Base-by-base conservation (phyloP, 257 asterid genomes). In the Petunia secreta region DNA sequence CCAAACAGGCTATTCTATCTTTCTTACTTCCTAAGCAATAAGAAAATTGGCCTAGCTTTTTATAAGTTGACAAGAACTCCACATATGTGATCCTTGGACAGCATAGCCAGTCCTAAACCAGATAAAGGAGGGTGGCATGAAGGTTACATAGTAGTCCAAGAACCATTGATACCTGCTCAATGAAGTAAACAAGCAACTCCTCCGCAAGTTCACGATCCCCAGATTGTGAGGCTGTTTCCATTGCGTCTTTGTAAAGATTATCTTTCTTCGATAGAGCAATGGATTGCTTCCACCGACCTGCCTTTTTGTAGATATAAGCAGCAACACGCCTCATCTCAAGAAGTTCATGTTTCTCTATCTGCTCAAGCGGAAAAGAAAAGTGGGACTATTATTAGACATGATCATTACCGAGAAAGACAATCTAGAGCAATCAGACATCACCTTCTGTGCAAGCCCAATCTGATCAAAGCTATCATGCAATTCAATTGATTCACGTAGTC, bases 241-340 rank as follows among this genome's bases (percentile, higher is more conserved):
- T 96, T 64, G 99, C 99, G 85, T 96, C 99, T 86, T 89, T 96
- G 91, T 96, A 96, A n/a, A 94, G 91, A 78, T 89, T 94, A 87
- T 96, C 98, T 87, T 96, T 96, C 97, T 96, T 96, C 53, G 99
- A 96, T 85, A 96, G 82, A 55, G 98, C 98, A 86, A 96, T 96
- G 37, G 99, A 96, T 83, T 89, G 98, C 91, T 90, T 94, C 99
- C 99, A 96, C 84, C 99, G 90, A 63, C 99, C 98, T 36, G 99
- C 99, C 91, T 94, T 96, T 89, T 96, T 96, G 88, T 96, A 96
- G 67, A 96, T 96, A 87, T 93, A 96, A 60, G 99, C 98, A 75
- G 99, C 98, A 77, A 96, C 99, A 79, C 99, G 98, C 85, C 99
- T 94, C 99, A 96, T 96, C 91, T 96, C 99, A 84, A 96, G 98